Conservation (phyloP, 768 basidiomycete genomes). For the Lanmaoa pseudosensibilis region DNA sequence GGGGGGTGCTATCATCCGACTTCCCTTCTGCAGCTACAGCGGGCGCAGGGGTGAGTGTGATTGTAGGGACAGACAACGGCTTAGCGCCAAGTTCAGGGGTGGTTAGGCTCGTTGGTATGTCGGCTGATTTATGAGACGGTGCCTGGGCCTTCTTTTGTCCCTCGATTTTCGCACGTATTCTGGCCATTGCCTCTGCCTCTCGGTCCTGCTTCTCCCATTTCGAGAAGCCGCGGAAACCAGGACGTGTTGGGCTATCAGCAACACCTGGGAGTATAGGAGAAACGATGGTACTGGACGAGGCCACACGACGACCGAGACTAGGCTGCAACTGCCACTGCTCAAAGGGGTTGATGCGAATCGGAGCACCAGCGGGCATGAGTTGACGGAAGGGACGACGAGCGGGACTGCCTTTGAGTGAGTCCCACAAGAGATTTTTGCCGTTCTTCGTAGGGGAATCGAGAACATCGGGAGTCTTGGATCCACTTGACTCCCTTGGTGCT, state of each 20-base stretch:
- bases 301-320: conserved; percentile 45
- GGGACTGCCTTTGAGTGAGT: conserved; percentile 49
- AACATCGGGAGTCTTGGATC: conserved; percentile 44
- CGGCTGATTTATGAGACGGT: conserved; percentile 36
- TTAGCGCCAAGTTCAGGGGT: conserved; percentile 24
- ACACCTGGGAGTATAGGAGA: conserved; percentile 35
- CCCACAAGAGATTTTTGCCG: conserved; percentile 75
- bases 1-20: background rate
- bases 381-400: conserved; percentile 45
- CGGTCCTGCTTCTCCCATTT: conserved; percentile 89
- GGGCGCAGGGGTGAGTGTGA: conserved; percentile 30
- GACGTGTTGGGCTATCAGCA: conserved; percentile 57
- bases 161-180: conserved; percentile 56
- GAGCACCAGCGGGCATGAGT: conserved; percentile 45
- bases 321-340: conserved; percentile 33
- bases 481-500: conserved; percentile 40
- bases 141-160: conserved; percentile 43
- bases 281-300: conserved; percentile 34
- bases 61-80: conserved; percentile 26
- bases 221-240: conserved; percentile 51
- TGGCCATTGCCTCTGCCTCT: conserved; percentile 76
- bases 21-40: conserved; percentile 6
- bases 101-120: conserved; percentile 28
- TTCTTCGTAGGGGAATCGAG: conserved; percentile 37
- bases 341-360: conserved; percentile 54